Evolutionary conservation across 2,329 filamentous ascomycete species (phyloP), one percentile per base, ranked within the genome.

Genomic region (Xylaria sp.): DNA sequence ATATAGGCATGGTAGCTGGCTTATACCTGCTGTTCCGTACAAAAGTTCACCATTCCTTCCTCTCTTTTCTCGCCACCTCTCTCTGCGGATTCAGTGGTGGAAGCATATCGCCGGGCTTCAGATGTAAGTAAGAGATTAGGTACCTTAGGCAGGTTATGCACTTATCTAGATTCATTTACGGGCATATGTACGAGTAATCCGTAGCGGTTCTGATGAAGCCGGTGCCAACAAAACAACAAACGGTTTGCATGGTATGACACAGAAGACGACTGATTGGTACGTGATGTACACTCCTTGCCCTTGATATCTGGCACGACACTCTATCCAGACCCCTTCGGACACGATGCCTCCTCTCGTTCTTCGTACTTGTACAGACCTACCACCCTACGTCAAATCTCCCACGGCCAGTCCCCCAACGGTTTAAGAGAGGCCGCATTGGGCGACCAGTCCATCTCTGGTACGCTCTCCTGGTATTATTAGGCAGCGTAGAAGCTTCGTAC

Each of bases 171-270:
- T 46, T 46, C 42, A 46, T 16, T n/a, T 16, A n/a, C 13, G 13
- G 5, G n/a, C 11, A 49, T 23, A 13, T 9, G 23, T 30, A 30
- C 23, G 23, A 30, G 16, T n/a, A 16, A 16, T 16, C 16, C 16
- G 16, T 16, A 49, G 5, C 13, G 7, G n/a, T n/a, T 35, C 35
- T 52, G 18, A 39, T 52, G 18, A 39, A 37, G 51, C 51, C 18
- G 23, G 49, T 49, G 59, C 61, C 55, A 61, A 30, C 23, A 30
- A 30, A 8, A 13, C 11, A 10, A 13, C 56, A 61, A 58, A 61
- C 53, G 37, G 54, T 53, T 30, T 34, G 42, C 11, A 42, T 47
- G 49, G 23, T 34, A 57, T 48, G 42, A 59, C 51, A 51, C 49
- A 51, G 18, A 46, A 37, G 47, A 51, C 52, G 56, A 55, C 58